A percentile compares a stretch with the other conserved stretches of the same genome.
Evolutionary conservation across 2,329 filamentous ascomycete species (phyloP).

Genomic region (Colletotrichum nymphaeae): DNA sequence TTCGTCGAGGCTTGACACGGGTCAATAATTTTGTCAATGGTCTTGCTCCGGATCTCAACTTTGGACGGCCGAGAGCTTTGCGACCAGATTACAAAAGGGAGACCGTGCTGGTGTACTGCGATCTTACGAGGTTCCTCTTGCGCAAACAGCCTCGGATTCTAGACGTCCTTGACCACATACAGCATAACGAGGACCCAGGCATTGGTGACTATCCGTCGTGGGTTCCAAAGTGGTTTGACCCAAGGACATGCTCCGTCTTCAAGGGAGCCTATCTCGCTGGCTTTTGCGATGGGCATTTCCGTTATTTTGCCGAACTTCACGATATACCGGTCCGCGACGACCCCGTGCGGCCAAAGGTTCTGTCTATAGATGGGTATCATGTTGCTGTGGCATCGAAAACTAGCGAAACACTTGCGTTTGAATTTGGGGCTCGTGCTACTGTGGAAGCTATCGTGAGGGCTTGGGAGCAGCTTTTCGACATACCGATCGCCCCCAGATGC

Average conservation of each 20-base stretch:
- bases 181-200: constrained; percentile 28
- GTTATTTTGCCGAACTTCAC: constrained; percentile 22
- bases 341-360: constrained; percentile 13
- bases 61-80: constrained; percentile 29
- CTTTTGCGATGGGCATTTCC: constrained; percentile 27
- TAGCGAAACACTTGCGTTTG: constrained; percentile 5
- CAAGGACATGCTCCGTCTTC: constrained; percentile 15
- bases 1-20: constrained; percentile 27
- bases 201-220: constrained; percentile 33
- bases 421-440: neutral
- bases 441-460: neutral
- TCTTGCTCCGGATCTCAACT: constrained; percentile 11
- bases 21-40: constrained; percentile 24
- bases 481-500: constrained; percentile 4
- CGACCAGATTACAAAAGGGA: constrained; percentile 32
- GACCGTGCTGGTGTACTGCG: constrained; percentile 30
- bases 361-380: constrained; percentile 32
- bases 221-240: constrained; percentile 37
- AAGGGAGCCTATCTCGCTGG: constrained; percentile 31
- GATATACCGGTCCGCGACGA: constrained; percentile 13
- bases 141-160: constrained; percentile 29
- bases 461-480: constrained; percentile 3
- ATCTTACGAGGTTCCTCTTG: constrained; percentile 35
- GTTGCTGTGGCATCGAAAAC: constrained; percentile 21
- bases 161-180: constrained; percentile 32